These are phyloP conservation scores for Podila minutissima DNA, from an alignment of 192 early-diverging fungal species.

Conservation along the genomic window DNA sequence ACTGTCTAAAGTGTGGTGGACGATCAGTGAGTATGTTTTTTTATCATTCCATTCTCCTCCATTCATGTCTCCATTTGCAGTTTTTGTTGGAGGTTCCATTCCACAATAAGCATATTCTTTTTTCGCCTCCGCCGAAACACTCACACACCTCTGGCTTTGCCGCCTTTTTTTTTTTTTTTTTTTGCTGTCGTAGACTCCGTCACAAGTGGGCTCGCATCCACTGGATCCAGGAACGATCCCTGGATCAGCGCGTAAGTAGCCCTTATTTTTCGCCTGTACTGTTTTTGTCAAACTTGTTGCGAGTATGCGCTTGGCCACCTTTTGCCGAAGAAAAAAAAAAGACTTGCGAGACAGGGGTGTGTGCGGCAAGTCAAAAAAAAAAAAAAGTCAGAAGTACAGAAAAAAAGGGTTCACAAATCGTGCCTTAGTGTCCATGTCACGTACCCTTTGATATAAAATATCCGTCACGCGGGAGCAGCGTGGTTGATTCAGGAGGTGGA, in stretches of 20 bases:
- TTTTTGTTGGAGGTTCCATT: neutral
- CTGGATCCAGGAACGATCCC: slow-evolving; percentile 37
- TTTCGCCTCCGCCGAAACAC: neutral
- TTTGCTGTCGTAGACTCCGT: slow-evolving; percentile 19
- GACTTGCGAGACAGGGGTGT: too few relatives aligned
- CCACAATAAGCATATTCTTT: neutral
- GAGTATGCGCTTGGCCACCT: neutral
- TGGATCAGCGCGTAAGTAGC: slow-evolving; percentile 50
- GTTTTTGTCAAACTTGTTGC: neutral
- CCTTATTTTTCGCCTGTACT: neutral
- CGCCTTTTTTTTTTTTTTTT: neutral
- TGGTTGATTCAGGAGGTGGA: too few relatives aligned
- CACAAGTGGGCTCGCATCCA: slow-evolving; percentile 48
- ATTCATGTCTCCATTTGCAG: neutral
- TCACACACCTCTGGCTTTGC: neutral
- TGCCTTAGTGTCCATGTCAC: too few relatives aligned
- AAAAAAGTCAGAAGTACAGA: too few relatives aligned
- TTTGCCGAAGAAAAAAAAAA: neutral
- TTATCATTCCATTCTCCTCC: neutral
- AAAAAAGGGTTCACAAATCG: too few relatives aligned
- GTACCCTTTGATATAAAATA: too few relatives aligned
- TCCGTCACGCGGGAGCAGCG: too few relatives aligned
- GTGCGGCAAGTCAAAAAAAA: too few relatives aligned
- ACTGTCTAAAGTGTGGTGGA: slow-evolving; percentile 61
- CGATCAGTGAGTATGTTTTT: slow-evolving; percentile 55